Percentiles rank a stretch among this genome's conserved stretches.
phyloP scores from a whole-genome alignment of 2,329 filamentous ascomycete genomes.

The Sarocladiaceae sp. region DNA sequence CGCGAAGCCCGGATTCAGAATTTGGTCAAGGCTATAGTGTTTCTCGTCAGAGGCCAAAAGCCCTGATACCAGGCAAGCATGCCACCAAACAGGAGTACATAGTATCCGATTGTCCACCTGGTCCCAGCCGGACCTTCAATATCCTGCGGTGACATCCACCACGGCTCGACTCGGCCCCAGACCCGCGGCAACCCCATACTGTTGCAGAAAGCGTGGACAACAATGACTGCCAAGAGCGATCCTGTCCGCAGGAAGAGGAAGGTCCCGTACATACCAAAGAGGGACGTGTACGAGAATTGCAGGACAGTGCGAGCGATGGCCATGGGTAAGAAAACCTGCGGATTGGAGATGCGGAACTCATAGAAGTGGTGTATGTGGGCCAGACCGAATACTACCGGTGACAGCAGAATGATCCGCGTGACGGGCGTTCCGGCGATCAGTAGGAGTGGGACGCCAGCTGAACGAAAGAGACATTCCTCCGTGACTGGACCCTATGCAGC shows the following conservation, averaged over 20 bases:
- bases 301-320: constrained; percentile 68
- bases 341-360: constrained; percentile 80
- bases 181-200: constrained; percentile 81
- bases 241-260: constrained; percentile 85
- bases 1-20: constrained; percentile 16
- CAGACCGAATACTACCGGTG: constrained; percentile 84
- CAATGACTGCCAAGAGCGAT: constrained; percentile 66
- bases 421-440: constrained; percentile 58
- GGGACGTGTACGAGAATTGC: constrained; percentile 82
- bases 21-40: constrained; percentile 22
- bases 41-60: constrained; percentile 66
- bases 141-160: constrained; percentile 27
- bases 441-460: constrained; percentile 76
- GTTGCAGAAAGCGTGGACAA: constrained; percentile 87
- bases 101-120: constrained; percentile 73
- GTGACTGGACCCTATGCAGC: constrained; percentile 67
- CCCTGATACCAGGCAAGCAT: constrained; percentile 63
- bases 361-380: constrained; percentile 95
- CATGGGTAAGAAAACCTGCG: constrained; percentile 55
- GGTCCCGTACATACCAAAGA: constrained; percentile 90
- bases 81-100: constrained; percentile 66
- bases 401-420: constrained; percentile 64
- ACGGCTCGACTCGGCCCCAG: constrained; percentile 67
- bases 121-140: constrained; percentile 12
- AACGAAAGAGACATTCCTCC: constrained; percentile 91